phyloP scores from a whole-genome alignment of 2,329 filamentous ascomycete species.

The Lachnellula arida region DNA sequence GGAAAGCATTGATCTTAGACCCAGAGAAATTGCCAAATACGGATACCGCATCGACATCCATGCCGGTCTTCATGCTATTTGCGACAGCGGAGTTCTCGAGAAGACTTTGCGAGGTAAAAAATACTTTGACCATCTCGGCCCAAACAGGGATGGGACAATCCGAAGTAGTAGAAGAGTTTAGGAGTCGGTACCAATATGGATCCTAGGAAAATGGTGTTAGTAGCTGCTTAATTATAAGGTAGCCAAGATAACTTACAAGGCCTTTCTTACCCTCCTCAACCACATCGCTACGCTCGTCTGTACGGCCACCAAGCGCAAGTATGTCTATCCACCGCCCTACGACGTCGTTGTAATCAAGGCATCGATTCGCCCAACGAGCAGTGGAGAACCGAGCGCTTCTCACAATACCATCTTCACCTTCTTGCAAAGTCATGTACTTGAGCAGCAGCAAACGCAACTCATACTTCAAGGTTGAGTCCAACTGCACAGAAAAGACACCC shows the following conservation, averaged over 20 bases:
- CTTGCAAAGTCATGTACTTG: conserved; percentile 57
- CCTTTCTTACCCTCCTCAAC: conserved; percentile 87
- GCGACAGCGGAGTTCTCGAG: conserved; percentile 29
- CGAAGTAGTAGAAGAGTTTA: conserved; percentile 46
- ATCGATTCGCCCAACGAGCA: conserved; percentile 86
- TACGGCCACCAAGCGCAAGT: conserved; percentile 65
- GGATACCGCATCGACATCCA: conserved; percentile 39
- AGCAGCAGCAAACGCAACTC: conserved; percentile 51
- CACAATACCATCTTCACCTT: conserved; percentile 44
- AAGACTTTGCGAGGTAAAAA: conserved; percentile 41
- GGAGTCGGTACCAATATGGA: conserved; percentile 64
- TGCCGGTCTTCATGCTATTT: conserved; percentile 32
- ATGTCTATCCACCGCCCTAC: conserved; percentile 85
- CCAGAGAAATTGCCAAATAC: conserved; percentile 37
- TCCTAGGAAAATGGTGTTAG: conserved; percentile 25
- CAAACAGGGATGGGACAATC: conserved; percentile 44
- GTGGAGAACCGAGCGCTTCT: conserved; percentile 76
- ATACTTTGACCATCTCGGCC: conserved; percentile 45
- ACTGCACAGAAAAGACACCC: conserved; percentile 43
- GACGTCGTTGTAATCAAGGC: conserved; percentile 73
- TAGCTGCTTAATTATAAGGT: conserved; percentile 16
- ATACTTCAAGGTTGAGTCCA: conserved; percentile 34
- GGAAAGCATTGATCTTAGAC: conserved; percentile 51
- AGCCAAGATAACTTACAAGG: conserved; percentile 61
- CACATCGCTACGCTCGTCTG: conserved; percentile 72